A percentile compares a stretch with the other conserved stretches of the same genome.
These are phyloP conservation scores for Pythium dissimile DNA, from an alignment of 352 stramenopile species.

Conservation along the genomic window DNA sequence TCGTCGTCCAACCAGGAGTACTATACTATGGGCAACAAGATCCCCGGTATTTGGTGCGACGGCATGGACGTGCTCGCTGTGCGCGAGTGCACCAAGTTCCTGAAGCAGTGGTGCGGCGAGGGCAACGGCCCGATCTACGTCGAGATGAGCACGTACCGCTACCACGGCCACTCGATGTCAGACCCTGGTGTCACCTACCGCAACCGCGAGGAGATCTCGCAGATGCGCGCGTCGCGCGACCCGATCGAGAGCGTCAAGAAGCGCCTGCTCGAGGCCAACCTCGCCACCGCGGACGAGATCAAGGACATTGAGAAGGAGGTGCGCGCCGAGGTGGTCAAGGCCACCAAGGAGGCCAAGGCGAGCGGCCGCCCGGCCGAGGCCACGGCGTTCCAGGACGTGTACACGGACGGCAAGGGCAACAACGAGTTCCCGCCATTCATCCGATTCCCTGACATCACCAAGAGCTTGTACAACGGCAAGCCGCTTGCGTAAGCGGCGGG, in stretches of 20 bases:
- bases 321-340: slow-evolving; percentile 95
- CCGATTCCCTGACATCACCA: slow-evolving; percentile 95
- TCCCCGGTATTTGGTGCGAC: slow-evolving; percentile 98
- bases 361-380: slow-evolving; percentile 45
- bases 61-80: slow-evolving; percentile 99
- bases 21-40: slow-evolving; percentile 99
- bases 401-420: slow-evolving; percentile 85
- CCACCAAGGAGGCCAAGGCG: slow-evolving; percentile 92
- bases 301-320: slow-evolving; percentile 99
- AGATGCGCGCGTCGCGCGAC: slow-evolving; percentile 97
- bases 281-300: slow-evolving; percentile 96
- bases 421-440: slow-evolving; percentile 95
- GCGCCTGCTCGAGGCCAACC: slow-evolving; percentile 92
- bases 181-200: slow-evolving; percentile 99
- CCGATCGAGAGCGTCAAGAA: slow-evolving; percentile 99
- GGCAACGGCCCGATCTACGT: slow-evolving; percentile 99
- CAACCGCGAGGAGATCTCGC: slow-evolving; percentile 99
- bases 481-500: slow-evolving; percentile 15
- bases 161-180: slow-evolving; percentile 99
- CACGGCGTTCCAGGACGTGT: slow-evolving; percentile 84
- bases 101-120: slow-evolving; percentile 94
- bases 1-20: slow-evolving; percentile 98
- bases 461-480: slow-evolving; percentile 92
- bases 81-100: slow-evolving; percentile 95
- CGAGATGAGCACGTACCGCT: slow-evolving; percentile 99